Base-by-base conservation (phyloP, 73 alveolate genomes). In the Chromera velia region DNA sequence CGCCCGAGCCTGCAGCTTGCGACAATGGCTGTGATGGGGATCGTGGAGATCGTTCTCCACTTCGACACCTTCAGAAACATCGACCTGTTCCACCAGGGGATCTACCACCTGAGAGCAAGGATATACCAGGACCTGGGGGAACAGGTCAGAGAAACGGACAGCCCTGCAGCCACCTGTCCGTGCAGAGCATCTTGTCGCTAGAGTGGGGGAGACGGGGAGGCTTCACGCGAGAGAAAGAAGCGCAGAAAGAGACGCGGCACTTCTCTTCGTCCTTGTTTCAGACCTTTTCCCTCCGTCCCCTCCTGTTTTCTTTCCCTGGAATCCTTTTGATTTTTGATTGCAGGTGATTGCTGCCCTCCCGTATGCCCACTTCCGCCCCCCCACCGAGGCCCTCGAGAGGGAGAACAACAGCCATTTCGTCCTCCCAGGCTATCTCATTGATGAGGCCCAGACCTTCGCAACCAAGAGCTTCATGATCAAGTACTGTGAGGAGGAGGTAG, bases 401-500 rank as follows among this genome's bases (percentile, higher is more conserved):
- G 55, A 40, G 55, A 40, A 13, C 55, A 40, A 13, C 55, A 40
- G 22, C 55, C 85, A 78, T 79, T 68, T 68, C 46, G 27, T 78
- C 67, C 40, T 78, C 63, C 79, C 78, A 13, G 79, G 79, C n/a
- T 79, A 78, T 32, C 62, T 78, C 73, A 78, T 32, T 28, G 85
- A 78, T 34, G 85, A 78, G 49, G 9, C 73, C 79, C 69, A 75
- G 62, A 67, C 87, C 48, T 89, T 85, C 91, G 73, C 82, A 55
- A 92, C 96, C 62, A 68, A 92, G 64, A 90, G 93, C 73, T 93
- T 93, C 84, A 66, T 93, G 86, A 92, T 92, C 71, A 81, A 97
- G 49, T 93, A 90, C 75, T 87, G 95, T 69, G 98, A 93, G 81
- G 98, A 93, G 82, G 98, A 93, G 76, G 93, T 70, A 28, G 46